These are phyloP conservation scores for Metschnikowia gelsemii DNA, from an alignment of 805 yeast species.

Conservation along the genomic window DNA sequence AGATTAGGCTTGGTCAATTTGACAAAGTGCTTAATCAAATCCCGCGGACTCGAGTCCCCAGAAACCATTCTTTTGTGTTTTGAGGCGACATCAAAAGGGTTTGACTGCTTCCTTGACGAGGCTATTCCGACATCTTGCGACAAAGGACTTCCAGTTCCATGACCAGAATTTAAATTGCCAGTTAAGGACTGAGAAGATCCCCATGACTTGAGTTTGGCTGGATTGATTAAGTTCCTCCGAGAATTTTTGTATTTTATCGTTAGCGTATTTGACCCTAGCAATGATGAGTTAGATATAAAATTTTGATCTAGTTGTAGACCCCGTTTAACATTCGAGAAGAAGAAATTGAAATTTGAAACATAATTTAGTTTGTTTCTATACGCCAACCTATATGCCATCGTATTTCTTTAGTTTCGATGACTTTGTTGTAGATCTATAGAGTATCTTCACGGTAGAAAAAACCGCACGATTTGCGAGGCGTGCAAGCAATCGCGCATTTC, in stretches of 20 bases:
- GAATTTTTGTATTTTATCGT: constrained; percentile 1
- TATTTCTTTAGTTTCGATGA: neutral
- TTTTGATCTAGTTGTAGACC: constrained; percentile 31
- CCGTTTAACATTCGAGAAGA: constrained; percentile 37
- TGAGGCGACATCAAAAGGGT: constrained; percentile 60
- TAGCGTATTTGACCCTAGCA: constrained; percentile 13
- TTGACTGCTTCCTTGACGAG: constrained; percentile 18
- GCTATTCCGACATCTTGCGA: neutral
- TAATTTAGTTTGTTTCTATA: constrained; percentile 24
- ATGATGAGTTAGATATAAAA: constrained; percentile 34
- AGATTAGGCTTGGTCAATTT: constrained; percentile 89
- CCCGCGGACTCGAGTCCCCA: constrained; percentile 20
- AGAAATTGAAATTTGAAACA: constrained; percentile 32
- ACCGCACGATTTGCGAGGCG: constrained; percentile 14
- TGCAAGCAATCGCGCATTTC: constrained; percentile 4
- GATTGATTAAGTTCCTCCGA: neutral
- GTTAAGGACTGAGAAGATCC: neutral
- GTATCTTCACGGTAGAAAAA: constrained; percentile 10
- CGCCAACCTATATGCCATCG: constrained; percentile 20
- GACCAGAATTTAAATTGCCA: neutral
- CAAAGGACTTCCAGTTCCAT: neutral
- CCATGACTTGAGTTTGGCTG: neutral
- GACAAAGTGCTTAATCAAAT: constrained; percentile 54
- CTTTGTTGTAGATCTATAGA: neutral
- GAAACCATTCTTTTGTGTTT: constrained; percentile 22